Evolutionary conservation across 2,329 filamentous ascomycete species (phyloP).

Genomic region (Fonsecaea monophora): DNA sequence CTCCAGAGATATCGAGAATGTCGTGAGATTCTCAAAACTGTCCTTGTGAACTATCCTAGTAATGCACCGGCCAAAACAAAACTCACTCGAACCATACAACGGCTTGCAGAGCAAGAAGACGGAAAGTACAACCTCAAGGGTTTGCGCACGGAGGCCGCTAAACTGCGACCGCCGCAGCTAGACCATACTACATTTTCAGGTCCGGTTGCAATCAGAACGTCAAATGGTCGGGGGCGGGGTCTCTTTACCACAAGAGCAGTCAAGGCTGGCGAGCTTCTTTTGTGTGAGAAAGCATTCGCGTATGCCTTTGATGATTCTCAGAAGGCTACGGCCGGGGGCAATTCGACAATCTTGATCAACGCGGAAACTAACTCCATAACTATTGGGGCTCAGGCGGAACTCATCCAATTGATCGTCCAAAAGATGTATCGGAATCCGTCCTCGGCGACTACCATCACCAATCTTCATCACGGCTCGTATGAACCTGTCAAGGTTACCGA

Average conservation of each 20-base stretch:
- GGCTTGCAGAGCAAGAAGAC: not conserved
- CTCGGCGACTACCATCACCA: not conserved
- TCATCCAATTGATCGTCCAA: not conserved
- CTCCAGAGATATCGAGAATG: not conserved
- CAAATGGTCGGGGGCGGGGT: not conserved
- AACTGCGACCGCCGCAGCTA: not conserved
- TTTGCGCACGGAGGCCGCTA: not conserved
- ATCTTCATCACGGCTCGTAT: not conserved
- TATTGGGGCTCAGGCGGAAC: not conserved
- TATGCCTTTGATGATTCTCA: not conserved
- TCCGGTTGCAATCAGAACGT: not conserved
- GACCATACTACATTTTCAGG: not conserved
- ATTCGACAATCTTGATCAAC: not conserved
- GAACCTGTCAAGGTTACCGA: not conserved
- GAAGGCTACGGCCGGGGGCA: not conserved
- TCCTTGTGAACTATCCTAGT: not conserved
- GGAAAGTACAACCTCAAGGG: not conserved
- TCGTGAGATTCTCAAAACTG: not conserved
- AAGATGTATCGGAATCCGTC: not conserved
- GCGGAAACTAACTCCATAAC: not conserved
- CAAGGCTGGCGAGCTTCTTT: not conserved
- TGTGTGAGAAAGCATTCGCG: conserved; percentile 1
- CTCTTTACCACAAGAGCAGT: conserved; percentile 1
- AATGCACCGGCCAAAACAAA: not conserved
- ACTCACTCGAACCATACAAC: not conserved